These are phyloP conservation scores for Nicotiana attenuata DNA, from an alignment of 257 asterid species.

Conservation along the genomic window DNA sequence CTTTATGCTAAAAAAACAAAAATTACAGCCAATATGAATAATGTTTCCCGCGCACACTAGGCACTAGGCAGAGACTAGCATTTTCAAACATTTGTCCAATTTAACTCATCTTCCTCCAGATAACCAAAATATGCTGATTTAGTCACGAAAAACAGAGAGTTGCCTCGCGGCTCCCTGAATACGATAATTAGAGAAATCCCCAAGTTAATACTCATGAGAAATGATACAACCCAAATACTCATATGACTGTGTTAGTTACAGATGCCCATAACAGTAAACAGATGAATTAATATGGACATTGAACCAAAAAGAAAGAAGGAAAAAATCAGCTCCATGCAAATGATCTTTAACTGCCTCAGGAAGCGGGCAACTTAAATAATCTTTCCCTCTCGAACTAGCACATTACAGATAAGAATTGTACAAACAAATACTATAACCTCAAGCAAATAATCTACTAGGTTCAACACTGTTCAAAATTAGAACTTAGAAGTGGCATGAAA, in stretches of 20 bases:
- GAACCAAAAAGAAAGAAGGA: constrained; percentile 2
- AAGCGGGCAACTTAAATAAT: background rate
- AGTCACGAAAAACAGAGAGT: constrained; percentile 30
- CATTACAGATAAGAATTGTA: background rate
- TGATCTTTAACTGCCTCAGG: background rate
- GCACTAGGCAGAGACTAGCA: constrained; percentile 37
- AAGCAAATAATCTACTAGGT: background rate
- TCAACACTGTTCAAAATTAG: background rate
- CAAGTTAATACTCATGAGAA: constrained; percentile 39
- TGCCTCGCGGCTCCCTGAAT: constrained; percentile 73
- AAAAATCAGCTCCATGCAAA: background rate
- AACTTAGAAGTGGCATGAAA: background rate
- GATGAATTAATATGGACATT: background rate
- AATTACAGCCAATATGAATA: constrained; percentile 31
- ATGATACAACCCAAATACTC: constrained; percentile 16
- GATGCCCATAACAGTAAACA: background rate
- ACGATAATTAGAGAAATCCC: constrained; percentile 38
- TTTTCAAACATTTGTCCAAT: constrained; percentile 52
- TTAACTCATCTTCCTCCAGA: constrained; percentile 42
- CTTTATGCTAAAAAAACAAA: constrained; percentile 30
- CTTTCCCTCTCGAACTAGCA: background rate
- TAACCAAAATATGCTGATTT: constrained; percentile 28
- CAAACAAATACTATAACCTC: background rate
- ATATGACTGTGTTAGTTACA: background rate
- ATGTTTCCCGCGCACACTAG: constrained; percentile 42